Conservation (phyloP, 768 basidiomycete species). For the Chalciporus chontae region DNA sequence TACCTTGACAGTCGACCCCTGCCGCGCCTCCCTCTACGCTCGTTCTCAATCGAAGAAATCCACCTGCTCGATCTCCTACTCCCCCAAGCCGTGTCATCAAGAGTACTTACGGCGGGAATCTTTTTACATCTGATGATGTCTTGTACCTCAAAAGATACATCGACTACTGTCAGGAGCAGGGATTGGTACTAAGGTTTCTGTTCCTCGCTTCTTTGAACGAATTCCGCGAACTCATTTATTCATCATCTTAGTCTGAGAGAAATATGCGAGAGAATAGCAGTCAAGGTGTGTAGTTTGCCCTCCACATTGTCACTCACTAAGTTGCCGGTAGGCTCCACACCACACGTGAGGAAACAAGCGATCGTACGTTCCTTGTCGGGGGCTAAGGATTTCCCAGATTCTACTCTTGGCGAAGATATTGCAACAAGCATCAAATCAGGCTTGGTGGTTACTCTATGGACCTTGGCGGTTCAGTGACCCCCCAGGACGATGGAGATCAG, state of each 20-base stretch:
- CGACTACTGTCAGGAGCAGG: conserved; percentile 87
- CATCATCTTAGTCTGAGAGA: conserved; percentile 51
- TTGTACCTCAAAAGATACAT: conserved; percentile 84
- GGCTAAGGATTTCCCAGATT: conserved; percentile 46
- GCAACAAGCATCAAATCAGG: conserved; percentile 91
- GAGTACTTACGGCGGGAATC: conserved; percentile 85
- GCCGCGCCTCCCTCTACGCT: conserved; percentile 64
- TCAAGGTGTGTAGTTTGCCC: conserved; percentile 51
- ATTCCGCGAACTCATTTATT: conserved; percentile 16
- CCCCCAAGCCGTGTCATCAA: conserved; percentile 82
- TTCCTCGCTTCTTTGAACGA: conserved; percentile 16
- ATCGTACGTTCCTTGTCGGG: background rate
- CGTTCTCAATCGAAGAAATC: conserved; percentile 61
- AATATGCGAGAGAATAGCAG: conserved; percentile 83
- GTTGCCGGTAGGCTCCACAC: conserved; percentile 63
- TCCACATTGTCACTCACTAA: conserved; percentile 3
- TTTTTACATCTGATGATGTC: conserved; percentile 84
- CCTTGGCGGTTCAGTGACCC: conserved; percentile 46
- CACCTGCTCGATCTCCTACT: conserved; percentile 75
- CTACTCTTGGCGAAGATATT: conserved; percentile 89
- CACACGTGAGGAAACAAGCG: conserved; percentile 59
- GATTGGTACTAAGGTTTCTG: conserved; percentile 69
- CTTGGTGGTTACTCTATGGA: conserved; percentile 83
- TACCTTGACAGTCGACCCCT: conserved; percentile 45
- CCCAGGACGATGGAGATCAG: conserved; percentile 40